Conservation (phyloP, 148 eudicot species). For the Fagopyrum homotropicum region DNA sequence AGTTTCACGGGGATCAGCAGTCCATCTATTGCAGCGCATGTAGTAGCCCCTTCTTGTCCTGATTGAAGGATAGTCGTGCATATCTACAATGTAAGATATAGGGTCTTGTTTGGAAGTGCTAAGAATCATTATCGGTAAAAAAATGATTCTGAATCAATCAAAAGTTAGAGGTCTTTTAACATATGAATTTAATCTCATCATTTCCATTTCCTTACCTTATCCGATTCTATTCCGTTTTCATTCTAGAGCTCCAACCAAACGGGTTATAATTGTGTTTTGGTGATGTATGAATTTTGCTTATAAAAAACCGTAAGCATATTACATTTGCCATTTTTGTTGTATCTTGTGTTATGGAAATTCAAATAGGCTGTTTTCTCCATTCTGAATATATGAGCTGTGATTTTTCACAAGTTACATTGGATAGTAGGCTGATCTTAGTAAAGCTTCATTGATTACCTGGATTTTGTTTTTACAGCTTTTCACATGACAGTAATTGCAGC, state of each 20-base stretch:
- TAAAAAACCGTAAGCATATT: not conserved
- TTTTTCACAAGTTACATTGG: not conserved
- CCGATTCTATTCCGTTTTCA: too few species aligned
- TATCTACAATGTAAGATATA: not conserved
- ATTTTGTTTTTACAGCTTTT: not conserved
- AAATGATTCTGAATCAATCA: too few species aligned
- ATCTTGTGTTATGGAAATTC: not conserved
- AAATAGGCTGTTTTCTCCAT: not conserved
- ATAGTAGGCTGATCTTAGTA: not conserved
- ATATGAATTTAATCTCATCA: too few species aligned
- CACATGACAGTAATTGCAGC: too few species aligned
- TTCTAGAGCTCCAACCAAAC: too few species aligned
- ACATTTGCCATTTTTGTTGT: not conserved
- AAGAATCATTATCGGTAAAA: too few species aligned
- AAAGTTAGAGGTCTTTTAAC: too few species aligned
- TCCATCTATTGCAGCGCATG: conserved; percentile 35
- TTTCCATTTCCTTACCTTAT: too few species aligned
- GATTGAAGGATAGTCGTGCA: not conserved
- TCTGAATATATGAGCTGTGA: not conserved
- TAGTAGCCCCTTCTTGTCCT: conserved; percentile 14
- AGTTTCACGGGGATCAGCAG: conserved; percentile 32
- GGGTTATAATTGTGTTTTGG: not conserved
- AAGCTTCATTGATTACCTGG: not conserved
- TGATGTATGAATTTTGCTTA: not conserved
- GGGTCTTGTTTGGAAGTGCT: not conserved